Conservation (phyloP, 73 alveolate species). For the Uronychia setigera region DNA sequence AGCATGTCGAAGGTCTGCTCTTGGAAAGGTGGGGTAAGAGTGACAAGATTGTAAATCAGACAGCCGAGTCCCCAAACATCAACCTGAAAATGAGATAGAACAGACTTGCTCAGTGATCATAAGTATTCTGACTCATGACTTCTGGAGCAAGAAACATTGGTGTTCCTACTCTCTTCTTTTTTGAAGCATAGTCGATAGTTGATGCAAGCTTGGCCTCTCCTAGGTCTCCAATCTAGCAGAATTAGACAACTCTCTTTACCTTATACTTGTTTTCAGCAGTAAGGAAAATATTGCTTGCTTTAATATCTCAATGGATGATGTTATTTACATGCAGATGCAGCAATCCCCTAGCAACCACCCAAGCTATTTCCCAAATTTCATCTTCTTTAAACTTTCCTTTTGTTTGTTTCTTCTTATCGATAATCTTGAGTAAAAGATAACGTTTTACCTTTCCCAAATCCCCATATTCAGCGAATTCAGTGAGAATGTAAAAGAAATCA, state of each 20-base stretch:
- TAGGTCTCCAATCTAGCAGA: neutral
- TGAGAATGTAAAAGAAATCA: neutral
- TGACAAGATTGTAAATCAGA: neutral
- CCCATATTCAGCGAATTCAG: neutral
- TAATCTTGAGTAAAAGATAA: neutral
- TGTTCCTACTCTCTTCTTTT: neutral
- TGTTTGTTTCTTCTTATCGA: neutral
- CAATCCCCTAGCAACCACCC: neutral
- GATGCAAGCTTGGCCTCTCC: neutral
- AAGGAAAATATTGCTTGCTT: neutral
- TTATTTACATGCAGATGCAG: neutral
- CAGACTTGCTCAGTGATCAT: neutral
- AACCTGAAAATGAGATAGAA: neutral
- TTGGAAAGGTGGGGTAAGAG: neutral
- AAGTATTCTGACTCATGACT: neutral
- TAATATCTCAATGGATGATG: neutral
- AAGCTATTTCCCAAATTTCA: neutral
- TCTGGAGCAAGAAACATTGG: neutral
- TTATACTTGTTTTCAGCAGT: neutral
- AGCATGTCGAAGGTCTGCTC: slow-evolving; percentile 4
- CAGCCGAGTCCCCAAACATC: neutral
- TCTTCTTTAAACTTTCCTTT: neutral
- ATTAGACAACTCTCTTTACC: neutral
- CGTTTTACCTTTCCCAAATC: neutral
- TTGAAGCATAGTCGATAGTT: neutral